These are phyloP conservation scores for Zizania palustris DNA, from an alignment of 202 grass and related monocot species.

Conservation along the genomic window DNA sequence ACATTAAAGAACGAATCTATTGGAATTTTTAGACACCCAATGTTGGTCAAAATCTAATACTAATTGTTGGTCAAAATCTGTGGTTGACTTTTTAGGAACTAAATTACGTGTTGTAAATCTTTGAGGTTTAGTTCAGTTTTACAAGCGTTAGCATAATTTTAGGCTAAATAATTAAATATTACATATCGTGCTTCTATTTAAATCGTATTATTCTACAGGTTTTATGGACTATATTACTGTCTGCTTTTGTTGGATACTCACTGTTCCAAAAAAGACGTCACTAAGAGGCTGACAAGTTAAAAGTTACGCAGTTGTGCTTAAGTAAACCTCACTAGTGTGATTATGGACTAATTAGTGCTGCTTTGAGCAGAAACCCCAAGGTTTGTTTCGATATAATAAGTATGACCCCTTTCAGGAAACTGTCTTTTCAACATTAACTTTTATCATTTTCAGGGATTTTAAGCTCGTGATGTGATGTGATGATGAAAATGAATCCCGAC, in stretches of 20 bases:
- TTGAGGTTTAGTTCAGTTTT: constrained; percentile 35
- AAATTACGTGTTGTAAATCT: too few relatives aligned
- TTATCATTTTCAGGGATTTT: constrained; percentile 33
- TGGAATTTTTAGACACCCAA: too few relatives aligned
- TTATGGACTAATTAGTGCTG: background rate
- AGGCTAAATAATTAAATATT: constrained; percentile 6
- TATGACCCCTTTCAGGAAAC: constrained; percentile 4
- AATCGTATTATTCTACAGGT: constrained; percentile 56
- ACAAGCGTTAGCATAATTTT: background rate
- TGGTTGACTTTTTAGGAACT: too few relatives aligned
- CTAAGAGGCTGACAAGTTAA: constrained; percentile 63
- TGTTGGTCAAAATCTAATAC: too few relatives aligned
- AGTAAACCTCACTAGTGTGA: constrained; percentile 22
- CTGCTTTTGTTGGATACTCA: constrained; percentile 96
- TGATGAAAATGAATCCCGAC: constrained; percentile 14
- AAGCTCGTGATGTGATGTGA: background rate
- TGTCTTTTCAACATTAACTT: background rate
- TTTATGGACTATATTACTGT: constrained; percentile 90
- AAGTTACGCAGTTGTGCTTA: constrained; percentile 16
- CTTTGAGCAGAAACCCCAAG: constrained; percentile 11
- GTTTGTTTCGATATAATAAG: constrained; percentile 5
- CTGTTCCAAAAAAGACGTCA: constrained; percentile 75
- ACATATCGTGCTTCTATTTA: constrained; percentile 7
- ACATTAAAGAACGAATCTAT: too few relatives aligned
- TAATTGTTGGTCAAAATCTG: too few relatives aligned